Evolutionary conservation across 805 yeast genomes (phyloP).

Genomic region (Danielia oregonensis): DNA sequence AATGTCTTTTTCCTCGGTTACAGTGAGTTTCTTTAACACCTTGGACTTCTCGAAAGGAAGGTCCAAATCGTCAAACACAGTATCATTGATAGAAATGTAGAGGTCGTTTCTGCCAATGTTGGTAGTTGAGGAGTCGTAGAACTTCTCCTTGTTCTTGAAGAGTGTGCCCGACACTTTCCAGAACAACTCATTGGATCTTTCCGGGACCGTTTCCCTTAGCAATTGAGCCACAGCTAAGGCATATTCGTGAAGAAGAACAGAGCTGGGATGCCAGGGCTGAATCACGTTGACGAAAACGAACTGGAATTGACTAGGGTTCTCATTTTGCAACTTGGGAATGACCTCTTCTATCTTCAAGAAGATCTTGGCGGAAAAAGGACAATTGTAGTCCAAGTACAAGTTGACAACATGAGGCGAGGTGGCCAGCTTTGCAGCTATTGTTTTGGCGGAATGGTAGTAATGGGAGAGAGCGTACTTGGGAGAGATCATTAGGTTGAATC

Average conservation of each 20-base stretch:
- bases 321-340: slow-evolving; percentile 47
- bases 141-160: slow-evolving; percentile 51
- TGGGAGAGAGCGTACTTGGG: slow-evolving; percentile 41
- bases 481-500: slow-evolving; percentile 29
- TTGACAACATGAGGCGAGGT: slow-evolving; percentile 47
- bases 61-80: slow-evolving; percentile 18
- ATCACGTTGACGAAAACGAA: slow-evolving; percentile 67
- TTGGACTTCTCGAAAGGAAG: slow-evolving; percentile 30
- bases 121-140: slow-evolving; percentile 59
- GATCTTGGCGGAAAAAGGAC: slow-evolving; percentile 69
- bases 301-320: slow-evolving; percentile 49
- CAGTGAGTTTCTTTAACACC: slow-evolving; percentile 35
- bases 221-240: slow-evolving; percentile 67
- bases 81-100: slow-evolving; percentile 42
- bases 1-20: slow-evolving; percentile 22
- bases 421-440: slow-evolving; percentile 11
- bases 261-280: slow-evolving; percentile 91
- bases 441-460: slow-evolving; percentile 20
- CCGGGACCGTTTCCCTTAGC: slow-evolving; percentile 35
- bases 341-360: slow-evolving; percentile 53
- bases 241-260: slow-evolving; percentile 66
- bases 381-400: slow-evolving; percentile 69
- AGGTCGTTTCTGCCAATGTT: slow-evolving; percentile 54
- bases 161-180: slow-evolving; percentile 52
- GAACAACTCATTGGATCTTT: slow-evolving; percentile 24